Evolutionary conservation across 495 filamentous ascomycete species (phyloP).

Genomic region (Amniculicola lignicola): DNA sequence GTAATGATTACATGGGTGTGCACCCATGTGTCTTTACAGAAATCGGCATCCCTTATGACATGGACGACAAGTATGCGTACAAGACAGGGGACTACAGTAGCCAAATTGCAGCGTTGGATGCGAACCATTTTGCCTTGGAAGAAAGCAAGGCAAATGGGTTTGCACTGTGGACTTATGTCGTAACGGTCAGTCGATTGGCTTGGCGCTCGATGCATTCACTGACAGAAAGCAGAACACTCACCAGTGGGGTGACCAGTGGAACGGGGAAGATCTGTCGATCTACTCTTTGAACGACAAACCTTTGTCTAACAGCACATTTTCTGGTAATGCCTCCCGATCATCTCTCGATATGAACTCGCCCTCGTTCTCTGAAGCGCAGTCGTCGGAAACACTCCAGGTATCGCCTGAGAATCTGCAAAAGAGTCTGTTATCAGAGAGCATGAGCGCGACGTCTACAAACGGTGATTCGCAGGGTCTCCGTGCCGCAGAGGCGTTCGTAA

Average conservation of each 20-base stretch:
- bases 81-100: conserved; percentile 94
- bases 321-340: conserved; percentile 36
- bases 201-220: conserved; percentile 18
- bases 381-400: conserved; percentile 45
- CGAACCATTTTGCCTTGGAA: conserved; percentile 91
- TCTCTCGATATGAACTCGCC: conserved; percentile 54
- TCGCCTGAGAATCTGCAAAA: conserved; percentile 69
- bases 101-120: conserved; percentile 92
- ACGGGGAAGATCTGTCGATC: conserved; percentile 94
- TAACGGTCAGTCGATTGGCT: conserved; percentile 51
- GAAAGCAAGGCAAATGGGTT: conserved; percentile 76
- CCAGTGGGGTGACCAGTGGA: conserved; percentile 91
- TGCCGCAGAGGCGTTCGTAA: conserved; percentile 86
- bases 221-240: conserved; percentile 65
- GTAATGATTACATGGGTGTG: conserved; percentile 81
- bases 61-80: conserved; percentile 94
- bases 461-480: conserved; percentile 58
- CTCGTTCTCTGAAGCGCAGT: conserved; percentile 56
- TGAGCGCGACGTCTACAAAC: conserved; percentile 40
- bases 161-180: conserved; percentile 83
- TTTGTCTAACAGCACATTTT: conserved; percentile 51
- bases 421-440: conserved; percentile 53
- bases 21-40: conserved; percentile 91
- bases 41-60: conserved; percentile 97
- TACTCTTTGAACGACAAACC: conserved; percentile 76